These are phyloP conservation scores for Monosporascus sp. DNA, from an alignment of 2,329 filamentous ascomycete genomes.

Conservation along the genomic window DNA sequence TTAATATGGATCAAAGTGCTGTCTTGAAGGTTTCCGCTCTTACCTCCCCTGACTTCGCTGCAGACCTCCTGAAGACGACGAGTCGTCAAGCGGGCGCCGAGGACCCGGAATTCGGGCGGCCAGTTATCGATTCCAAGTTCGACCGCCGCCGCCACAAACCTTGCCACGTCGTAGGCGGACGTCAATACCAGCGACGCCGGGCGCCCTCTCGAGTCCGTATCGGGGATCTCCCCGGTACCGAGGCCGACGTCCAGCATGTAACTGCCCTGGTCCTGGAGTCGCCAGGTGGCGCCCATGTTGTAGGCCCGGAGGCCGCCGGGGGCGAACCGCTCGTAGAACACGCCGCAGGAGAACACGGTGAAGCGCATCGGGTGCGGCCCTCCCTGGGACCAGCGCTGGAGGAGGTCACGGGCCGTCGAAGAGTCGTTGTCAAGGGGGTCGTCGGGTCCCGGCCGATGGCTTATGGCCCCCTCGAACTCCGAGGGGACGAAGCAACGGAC, in stretches of 20 bases:
- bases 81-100: slow-evolving; percentile 60
- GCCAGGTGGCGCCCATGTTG: slow-evolving; percentile 53
- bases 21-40: slow-evolving; percentile 13
- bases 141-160: slow-evolving; percentile 66
- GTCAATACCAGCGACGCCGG: slow-evolving; percentile 61
- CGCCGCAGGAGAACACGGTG: slow-evolving; percentile 68
- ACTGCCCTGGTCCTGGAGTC: slow-evolving; percentile 52
- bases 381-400: slow-evolving; percentile 44
- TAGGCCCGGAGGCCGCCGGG: slow-evolving; percentile 59
- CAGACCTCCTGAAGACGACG: slow-evolving; percentile 51
- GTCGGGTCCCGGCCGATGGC: slow-evolving; percentile 41
- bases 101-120: slow-evolving; percentile 65
- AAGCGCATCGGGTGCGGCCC: slow-evolving; percentile 53
- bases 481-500: slow-evolving; percentile 70
- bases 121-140: slow-evolving; percentile 57
- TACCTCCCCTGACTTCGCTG: slow-evolving; percentile 45
- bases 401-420: slow-evolving; percentile 43
- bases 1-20: slow-evolving; percentile 14
- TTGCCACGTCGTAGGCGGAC: slow-evolving; percentile 63
- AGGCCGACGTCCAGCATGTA: slow-evolving; percentile 61
- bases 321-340: slow-evolving; percentile 72
- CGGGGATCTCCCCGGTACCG: slow-evolving; percentile 56
- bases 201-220: slow-evolving; percentile 44
- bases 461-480: slow-evolving; percentile 66
- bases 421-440: slow-evolving; percentile 60